Conservation (phyloP, 768 basidiomycete species). For the Panaeolus papilionaceus region DNA sequence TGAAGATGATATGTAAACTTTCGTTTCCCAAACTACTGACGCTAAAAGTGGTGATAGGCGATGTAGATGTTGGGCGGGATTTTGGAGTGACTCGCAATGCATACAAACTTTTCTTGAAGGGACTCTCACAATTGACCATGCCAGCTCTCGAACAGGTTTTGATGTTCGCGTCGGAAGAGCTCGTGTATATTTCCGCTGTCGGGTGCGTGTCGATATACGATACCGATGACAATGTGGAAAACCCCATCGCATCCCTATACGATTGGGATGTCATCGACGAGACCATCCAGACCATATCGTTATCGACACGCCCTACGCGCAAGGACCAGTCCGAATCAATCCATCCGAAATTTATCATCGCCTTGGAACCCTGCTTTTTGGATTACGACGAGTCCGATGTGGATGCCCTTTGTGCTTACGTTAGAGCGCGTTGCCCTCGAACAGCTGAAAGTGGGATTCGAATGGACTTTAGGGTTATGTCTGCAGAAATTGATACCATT, state of each 20-base stretch:
- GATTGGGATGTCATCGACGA: neutral
- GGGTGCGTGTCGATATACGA: neutral
- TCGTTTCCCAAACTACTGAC: neutral
- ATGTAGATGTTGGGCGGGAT: neutral
- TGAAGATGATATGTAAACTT: neutral
- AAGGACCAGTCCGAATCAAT: neutral
- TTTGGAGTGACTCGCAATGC: neutral
- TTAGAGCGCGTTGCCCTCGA: neutral
- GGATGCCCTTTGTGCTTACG: neutral
- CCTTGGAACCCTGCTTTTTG: neutral
- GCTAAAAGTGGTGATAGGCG: neutral
- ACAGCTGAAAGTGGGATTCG: neutral
- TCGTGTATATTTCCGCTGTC: neutral
- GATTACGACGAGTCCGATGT: neutral
- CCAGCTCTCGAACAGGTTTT: neutral
- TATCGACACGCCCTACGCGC: neutral
- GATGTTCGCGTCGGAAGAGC: neutral
- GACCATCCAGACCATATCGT: neutral
- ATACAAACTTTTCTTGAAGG: neutral
- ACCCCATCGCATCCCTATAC: neutral
- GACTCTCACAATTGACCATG: neutral
- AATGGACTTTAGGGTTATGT: neutral
- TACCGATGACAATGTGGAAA: neutral
- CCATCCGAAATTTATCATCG: neutral
- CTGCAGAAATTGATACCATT: neutral